Base-by-base conservation (phyloP, 768 basidiomycete genomes). In the Cystoderma amianthinum region DNA sequence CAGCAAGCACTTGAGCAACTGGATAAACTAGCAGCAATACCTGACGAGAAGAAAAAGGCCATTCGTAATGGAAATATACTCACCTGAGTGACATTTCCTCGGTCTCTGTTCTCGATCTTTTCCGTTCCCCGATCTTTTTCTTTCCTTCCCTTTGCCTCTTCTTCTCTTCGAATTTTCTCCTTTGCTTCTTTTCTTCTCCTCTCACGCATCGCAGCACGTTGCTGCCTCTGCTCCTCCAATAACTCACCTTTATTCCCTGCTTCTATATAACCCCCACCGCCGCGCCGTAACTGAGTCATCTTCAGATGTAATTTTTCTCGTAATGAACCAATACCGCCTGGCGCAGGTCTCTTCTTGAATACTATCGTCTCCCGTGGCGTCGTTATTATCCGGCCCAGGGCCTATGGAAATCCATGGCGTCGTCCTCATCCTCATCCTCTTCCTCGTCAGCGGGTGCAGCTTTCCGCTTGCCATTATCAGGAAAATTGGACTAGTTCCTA, bases 1-100 rank as follows among this genome's bases (percentile, higher is more conserved):
- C 64, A 80, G 6, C 86, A 90, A 50, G 96, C 96, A 0, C 77
- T 99, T 7, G 73, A 77, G 2, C 86, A 93, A 45, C 72, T 99
- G 55, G 81, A 82, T 49, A 86, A 85, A 51, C 65, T 96, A 2
- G 80, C 82, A 0, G 57, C 73, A 0, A 52, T 98, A 45, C 81
- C 90, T 0, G 89, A 85, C 36, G 92, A 93, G 42, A 89, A 89
- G 55, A 78, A 89, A 20, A 84, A 85, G 51, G 71, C 71, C 34
- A 74, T 82, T 10, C 81, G n/a, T n/a, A n/a, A n/a, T n/a, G n/a
- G n/a, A n/a, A n/a, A n/a, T n/a, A n/a, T n/a, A n/a, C n/a, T n/a
- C n/a, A n/a, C n/a, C n/a, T 85, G 82, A 11, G 74, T 68, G 13
- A 64, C 51, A 32, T 68, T 62, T 11, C 70, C 69, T 45, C 73